Percentiles rank a stretch among this genome's conserved stretches.
Conservation (phyloP, 202 grass and related monocot species). For the Zoysia matrella region DNA sequence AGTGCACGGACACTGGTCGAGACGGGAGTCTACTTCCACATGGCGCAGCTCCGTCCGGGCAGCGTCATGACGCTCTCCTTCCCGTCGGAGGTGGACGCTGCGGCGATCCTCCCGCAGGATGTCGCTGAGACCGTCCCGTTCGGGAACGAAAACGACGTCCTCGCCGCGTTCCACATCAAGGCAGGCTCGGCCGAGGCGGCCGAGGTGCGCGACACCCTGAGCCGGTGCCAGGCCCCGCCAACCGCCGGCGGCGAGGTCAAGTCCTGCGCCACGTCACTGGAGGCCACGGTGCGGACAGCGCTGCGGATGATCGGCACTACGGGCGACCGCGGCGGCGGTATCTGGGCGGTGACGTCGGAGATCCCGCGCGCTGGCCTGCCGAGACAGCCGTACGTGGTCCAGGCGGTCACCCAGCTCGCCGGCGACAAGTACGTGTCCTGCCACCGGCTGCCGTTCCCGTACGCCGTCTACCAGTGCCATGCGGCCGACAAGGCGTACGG, state of each 20-base stretch:
- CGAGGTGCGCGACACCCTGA: background rate
- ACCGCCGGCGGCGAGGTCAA: background rate
- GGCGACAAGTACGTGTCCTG: background rate
- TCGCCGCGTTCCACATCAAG: background rate
- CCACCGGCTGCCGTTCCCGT: conserved; percentile 7
- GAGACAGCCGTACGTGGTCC: background rate
- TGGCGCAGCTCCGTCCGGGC: too few species aligned
- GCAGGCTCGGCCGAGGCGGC: background rate
- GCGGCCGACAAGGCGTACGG: background rate
- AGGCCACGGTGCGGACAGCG: too few species aligned
- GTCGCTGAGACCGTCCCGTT: background rate
- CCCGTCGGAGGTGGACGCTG: too few species aligned
- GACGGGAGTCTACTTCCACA: too few species aligned
- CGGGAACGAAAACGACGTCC: background rate
- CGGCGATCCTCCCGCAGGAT: too few species aligned
- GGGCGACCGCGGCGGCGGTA: too few species aligned
- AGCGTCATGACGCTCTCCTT: too few species aligned
- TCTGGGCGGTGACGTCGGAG: background rate
- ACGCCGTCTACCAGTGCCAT: conserved; percentile 15
- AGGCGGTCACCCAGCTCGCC: background rate
- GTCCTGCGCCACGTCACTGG: background rate
- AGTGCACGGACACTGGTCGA: too few species aligned
- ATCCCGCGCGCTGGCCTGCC: background rate
- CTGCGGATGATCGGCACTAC: too few species aligned
- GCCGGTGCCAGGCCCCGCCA: background rate